Percentiles rank a stretch among this genome's conserved stretches.
Conservation (phyloP, 2,329 filamentous ascomycete genomes). For the Passalora sequoiae region DNA sequence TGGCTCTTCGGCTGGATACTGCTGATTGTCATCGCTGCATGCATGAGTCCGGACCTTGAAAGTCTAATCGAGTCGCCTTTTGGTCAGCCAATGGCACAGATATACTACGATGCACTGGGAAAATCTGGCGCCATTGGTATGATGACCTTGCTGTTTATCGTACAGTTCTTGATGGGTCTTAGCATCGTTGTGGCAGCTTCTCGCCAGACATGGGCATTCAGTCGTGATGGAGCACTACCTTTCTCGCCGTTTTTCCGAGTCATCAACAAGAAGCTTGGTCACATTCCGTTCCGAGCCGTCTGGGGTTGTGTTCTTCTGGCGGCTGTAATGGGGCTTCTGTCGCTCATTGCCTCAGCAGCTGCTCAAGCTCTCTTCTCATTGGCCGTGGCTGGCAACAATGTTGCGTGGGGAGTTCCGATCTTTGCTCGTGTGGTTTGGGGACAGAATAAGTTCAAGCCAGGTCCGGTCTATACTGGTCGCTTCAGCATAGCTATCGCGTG, state of each 20-base stretch:
- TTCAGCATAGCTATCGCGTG: constrained; percentile 52
- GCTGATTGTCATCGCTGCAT: constrained; percentile 54
- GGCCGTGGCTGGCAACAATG: constrained; percentile 55
- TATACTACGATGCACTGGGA: constrained; percentile 57
- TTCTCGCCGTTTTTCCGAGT: constrained; percentile 55
- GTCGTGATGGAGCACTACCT: constrained; percentile 57
- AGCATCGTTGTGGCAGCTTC: constrained; percentile 55
- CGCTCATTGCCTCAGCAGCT: constrained; percentile 54
- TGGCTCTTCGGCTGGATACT: constrained; percentile 56
- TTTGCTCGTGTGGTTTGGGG: constrained; percentile 56
- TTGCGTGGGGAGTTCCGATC: constrained; percentile 57
- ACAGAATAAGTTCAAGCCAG: constrained; percentile 51
- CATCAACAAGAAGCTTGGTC: constrained; percentile 51
- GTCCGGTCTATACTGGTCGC: constrained; percentile 53
- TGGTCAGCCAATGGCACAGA: constrained; percentile 58
- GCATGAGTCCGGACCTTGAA: constrained; percentile 51
- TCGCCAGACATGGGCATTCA: constrained; percentile 60
- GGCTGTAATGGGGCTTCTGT: constrained; percentile 53
- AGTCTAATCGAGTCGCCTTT: constrained; percentile 47
- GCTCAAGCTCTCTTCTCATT: constrained; percentile 57
- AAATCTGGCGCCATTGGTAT: constrained; percentile 55
- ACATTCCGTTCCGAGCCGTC: constrained; percentile 54
- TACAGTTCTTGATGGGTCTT: constrained; percentile 59
- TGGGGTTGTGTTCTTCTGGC: constrained; percentile 51
- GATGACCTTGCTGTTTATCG: constrained; percentile 55